These are phyloP conservation scores for Amylocystis lapponica DNA, from an alignment of 768 basidiomycete species.

Conservation along the genomic window DNA sequence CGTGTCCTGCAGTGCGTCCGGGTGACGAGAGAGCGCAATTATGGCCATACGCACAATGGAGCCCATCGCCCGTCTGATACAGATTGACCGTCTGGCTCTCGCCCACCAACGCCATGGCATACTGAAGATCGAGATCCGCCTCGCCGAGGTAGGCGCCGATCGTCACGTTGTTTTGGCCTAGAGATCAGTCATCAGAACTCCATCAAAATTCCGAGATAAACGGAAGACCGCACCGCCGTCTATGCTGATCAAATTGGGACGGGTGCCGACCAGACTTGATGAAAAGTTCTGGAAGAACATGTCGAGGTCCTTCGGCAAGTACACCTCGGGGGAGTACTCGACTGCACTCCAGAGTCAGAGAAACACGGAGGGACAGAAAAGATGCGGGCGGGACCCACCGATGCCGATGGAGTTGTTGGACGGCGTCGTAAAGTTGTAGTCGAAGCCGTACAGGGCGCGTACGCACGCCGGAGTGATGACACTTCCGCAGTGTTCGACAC, in stretches of 20 bases:
- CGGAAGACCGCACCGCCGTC: conserved; percentile 27
- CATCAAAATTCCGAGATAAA: not conserved
- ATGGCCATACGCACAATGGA: conserved; percentile 7
- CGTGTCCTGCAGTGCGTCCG: too few species aligned
- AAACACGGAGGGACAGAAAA: not conserved
- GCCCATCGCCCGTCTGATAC: conserved; percentile 20
- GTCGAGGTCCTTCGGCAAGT: conserved; percentile 37
- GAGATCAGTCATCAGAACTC: not conserved
- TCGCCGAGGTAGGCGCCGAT: conserved; percentile 49
- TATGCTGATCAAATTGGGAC: conserved; percentile 30
- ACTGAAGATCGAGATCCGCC: conserved; percentile 71
- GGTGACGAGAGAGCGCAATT: too few species aligned
- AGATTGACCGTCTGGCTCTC: conserved; percentile 16
- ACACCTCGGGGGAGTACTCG: conserved; percentile 39
- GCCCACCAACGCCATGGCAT: conserved; percentile 45
- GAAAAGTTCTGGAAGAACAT: conserved; percentile 40
- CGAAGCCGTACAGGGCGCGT: conserved; percentile 25
- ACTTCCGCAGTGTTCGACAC: conserved; percentile 18
- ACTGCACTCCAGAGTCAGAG: conserved; percentile 20
- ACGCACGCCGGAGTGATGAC: conserved; percentile 27
- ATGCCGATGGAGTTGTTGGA: conserved; percentile 28
- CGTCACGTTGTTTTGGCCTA: conserved; percentile 30
- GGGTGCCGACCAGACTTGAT: conserved; percentile 30
- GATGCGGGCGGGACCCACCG: conserved; percentile 18
- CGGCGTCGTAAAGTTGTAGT: conserved; percentile 19